phyloP scores from a whole-genome alignment of 78 protist species.

The Chrysochromulina parva region DNA sequence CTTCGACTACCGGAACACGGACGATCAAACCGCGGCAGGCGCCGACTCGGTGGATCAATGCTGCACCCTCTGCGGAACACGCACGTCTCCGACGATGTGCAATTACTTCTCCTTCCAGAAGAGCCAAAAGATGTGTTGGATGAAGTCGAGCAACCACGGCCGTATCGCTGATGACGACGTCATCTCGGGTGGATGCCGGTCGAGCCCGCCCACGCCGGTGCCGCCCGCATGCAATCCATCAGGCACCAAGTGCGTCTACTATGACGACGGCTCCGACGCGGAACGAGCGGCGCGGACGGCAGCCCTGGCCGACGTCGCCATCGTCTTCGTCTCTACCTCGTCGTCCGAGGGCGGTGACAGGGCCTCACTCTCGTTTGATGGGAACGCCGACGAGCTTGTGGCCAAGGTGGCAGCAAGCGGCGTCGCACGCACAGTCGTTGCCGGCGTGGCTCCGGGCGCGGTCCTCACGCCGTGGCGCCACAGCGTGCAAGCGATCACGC shows the following conservation, averaged over 20 bases:
- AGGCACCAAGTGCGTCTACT: not conserved
- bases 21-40: too few species aligned
- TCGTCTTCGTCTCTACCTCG: constrained; percentile 25
- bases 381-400: constrained; percentile 22
- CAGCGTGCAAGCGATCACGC: not conserved
- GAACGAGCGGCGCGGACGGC: not conserved
- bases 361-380: constrained; percentile 9
- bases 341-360: constrained; percentile 60
- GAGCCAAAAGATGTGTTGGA: too few species aligned
- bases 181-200: too few species aligned
- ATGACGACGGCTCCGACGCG: not conserved
- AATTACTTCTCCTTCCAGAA: too few species aligned
- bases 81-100: too few species aligned
- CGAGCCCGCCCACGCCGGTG: too few species aligned
- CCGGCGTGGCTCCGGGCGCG: constrained; percentile 46
- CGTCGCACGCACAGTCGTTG: constrained; percentile 17
- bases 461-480: constrained; percentile 57
- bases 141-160: too few species aligned
- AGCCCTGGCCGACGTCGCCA: constrained; percentile 26
- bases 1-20: too few species aligned
- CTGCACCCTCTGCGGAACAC: too few species aligned
- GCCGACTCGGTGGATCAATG: too few species aligned
- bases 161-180: too few species aligned
- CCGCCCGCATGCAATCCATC: too few species aligned
- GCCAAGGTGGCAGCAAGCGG: not conserved